Evolutionary conservation across 805 yeast species (phyloP).

Genomic region (Saccharomycopsis selenospora): DNA sequence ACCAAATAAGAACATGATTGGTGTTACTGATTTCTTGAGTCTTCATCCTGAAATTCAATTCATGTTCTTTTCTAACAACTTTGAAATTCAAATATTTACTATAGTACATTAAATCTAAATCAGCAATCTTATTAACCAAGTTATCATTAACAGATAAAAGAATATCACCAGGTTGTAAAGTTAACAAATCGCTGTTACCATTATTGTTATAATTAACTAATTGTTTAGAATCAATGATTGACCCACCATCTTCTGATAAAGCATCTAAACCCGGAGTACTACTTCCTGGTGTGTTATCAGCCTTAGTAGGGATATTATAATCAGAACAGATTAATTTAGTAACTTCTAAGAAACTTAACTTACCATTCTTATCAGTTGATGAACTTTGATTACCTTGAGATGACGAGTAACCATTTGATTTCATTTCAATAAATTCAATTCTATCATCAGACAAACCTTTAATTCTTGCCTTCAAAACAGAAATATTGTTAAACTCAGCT

Average conservation of each 20-base stretch:
- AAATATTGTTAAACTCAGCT: constrained; percentile 20
- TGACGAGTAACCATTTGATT: constrained; percentile 14
- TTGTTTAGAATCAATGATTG: constrained; percentile 17
- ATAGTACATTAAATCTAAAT: constrained; percentile 22
- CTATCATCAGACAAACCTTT: constrained; percentile 21
- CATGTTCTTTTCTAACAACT: constrained; percentile 20
- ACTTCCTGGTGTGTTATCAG: constrained; percentile 11
- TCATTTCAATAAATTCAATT: constrained; percentile 20
- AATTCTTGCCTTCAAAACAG: constrained; percentile 21
- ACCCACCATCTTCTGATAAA: constrained; percentile 9
- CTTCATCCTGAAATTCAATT: constrained; percentile 21
- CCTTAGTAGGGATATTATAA: constrained; percentile 17
- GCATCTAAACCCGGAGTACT: background rate
- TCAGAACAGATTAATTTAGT: constrained; percentile 21
- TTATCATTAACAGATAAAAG: constrained; percentile 21
- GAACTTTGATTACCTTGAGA: constrained; percentile 2
- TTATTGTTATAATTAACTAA: constrained; percentile 11
- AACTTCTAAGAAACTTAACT: constrained; percentile 21
- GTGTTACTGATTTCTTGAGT: constrained; percentile 21
- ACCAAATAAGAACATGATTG: constrained; percentile 21
- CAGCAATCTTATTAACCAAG: constrained; percentile 20
- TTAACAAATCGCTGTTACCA: constrained; percentile 15
- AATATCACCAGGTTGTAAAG: constrained; percentile 21
- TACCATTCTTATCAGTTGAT: constrained; percentile 3
- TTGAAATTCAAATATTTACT: constrained; percentile 20